Conservation (phyloP, 1,139 yeast genomes). For the Scheffersomyces quercinus region DNA sequence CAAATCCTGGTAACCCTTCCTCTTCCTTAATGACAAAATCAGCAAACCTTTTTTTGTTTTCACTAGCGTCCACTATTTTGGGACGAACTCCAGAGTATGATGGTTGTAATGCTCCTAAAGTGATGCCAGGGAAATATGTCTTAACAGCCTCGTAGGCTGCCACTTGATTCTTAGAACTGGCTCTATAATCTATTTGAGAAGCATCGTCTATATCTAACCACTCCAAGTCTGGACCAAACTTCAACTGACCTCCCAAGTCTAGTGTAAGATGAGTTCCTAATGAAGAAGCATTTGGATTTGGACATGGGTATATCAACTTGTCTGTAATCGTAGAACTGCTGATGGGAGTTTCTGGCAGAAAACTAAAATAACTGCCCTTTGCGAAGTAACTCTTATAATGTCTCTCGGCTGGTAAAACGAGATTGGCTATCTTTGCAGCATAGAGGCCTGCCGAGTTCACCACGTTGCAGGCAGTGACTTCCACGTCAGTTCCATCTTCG, state of each 20-base stretch:
- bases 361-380: slow-evolving; percentile 79
- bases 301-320: slow-evolving; percentile 74
- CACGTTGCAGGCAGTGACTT: slow-evolving; percentile 55
- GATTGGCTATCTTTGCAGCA: slow-evolving; percentile 68
- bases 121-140: slow-evolving; percentile 63
- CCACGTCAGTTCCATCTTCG: slow-evolving; percentile 36
- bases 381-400: slow-evolving; percentile 67
- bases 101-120: slow-evolving; percentile 54
- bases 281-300: slow-evolving; percentile 68
- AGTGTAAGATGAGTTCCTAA: slow-evolving; percentile 86
- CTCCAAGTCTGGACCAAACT: slow-evolving; percentile 89
- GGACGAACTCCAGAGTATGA: slow-evolving; percentile 86
- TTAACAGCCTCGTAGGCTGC: slow-evolving; percentile 60
- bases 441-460: slow-evolving; percentile 79
- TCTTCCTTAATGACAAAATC: slow-evolving; percentile 72
- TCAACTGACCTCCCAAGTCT: slow-evolving; percentile 76
- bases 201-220: slow-evolving; percentile 57
- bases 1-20: slow-evolving; percentile 72
- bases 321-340: slow-evolving; percentile 24
- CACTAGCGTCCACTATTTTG: slow-evolving; percentile 53
- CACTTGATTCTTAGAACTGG: slow-evolving; percentile 47
- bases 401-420: slow-evolving; percentile 64
- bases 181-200: slow-evolving; percentile 46
- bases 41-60: slow-evolving; percentile 46
- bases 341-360: slow-evolving; percentile 44